phyloP scores from a whole-genome alignment of 1,284 basidiomycete genomes.

The Inonotus obliquus region DNA sequence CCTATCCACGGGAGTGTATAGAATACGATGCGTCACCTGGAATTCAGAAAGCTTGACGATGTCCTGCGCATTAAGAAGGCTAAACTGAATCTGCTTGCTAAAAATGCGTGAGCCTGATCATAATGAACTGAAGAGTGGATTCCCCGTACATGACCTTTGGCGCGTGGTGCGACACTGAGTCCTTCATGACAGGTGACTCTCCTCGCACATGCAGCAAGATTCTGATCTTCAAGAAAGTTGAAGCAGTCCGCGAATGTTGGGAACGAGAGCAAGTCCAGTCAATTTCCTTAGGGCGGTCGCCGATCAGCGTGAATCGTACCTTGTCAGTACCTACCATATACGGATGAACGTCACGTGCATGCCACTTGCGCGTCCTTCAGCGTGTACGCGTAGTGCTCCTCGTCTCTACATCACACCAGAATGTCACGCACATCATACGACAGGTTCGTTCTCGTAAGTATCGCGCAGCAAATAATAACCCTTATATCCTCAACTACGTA shows the following conservation, averaged over 20 bases:
- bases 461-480: not conserved
- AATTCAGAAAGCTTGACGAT: constrained; percentile 93
- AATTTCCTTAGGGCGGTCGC: constrained; percentile 12
- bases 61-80: constrained; percentile 86
- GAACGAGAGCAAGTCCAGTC: not conserved
- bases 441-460: constrained; percentile 36
- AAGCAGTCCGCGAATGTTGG: not conserved
- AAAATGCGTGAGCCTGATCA: constrained; percentile 1
- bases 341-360: constrained; percentile 24
- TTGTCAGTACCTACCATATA: not conserved
- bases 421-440: constrained; percentile 87
- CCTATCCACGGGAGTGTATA: constrained; percentile 79
- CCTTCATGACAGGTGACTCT: constrained; percentile 58
- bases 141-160: constrained; percentile 85
- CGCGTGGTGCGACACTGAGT: constrained; percentile 80
- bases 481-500: constrained; percentile 24
- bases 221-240: not conserved
- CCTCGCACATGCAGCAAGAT: not conserved
- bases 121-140: not conserved
- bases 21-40: constrained; percentile 86
- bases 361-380: constrained; percentile 51
- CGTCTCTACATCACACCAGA: constrained; percentile 22
- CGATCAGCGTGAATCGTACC: constrained; percentile 19
- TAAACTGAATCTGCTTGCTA: constrained; percentile 94
- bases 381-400: constrained; percentile 15